phyloP scores from a whole-genome alignment of 1,284 basidiomycete species.

The Leccinum angustisporum region DNA sequence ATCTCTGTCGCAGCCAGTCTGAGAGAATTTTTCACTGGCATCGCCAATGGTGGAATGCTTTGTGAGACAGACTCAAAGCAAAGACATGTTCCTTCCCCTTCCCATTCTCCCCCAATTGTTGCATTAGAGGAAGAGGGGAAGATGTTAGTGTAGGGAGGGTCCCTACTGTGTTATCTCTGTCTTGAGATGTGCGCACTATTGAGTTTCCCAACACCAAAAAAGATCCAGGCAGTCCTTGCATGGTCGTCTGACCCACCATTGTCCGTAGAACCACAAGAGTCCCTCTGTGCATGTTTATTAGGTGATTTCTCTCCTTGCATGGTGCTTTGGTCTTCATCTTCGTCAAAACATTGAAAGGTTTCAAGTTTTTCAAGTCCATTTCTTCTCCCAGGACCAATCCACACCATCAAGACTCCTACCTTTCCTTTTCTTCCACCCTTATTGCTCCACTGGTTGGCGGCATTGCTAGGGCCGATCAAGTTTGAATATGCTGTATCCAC shows the following conservation, averaged over 20 bases:
- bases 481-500: slow-evolving; percentile 58
- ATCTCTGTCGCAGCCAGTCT: slow-evolving; percentile 5
- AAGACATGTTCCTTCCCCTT: slow-evolving; percentile 10
- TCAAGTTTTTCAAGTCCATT: slow-evolving; percentile 21
- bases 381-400: slow-evolving; percentile 38
- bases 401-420: slow-evolving; percentile 44
- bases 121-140: slow-evolving; percentile 20
- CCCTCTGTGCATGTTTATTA: slow-evolving; percentile 17
- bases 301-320: background rate
- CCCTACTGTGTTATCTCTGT: background rate
- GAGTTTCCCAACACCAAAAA: slow-evolving; percentile 42
- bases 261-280: slow-evolving; percentile 46
- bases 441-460: slow-evolving; percentile 55
- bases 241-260: slow-evolving; percentile 46
- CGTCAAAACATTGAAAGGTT: slow-evolving; percentile 14
- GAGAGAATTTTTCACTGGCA: background rate
- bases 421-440: slow-evolving; percentile 44
- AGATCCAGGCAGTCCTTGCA: slow-evolving; percentile 47
- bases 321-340: background rate
- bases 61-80: slow-evolving; percentile 2
- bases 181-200: slow-evolving; percentile 5
- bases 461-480: slow-evolving; percentile 50
- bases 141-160: slow-evolving; percentile 29
- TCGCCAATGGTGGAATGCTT: background rate
- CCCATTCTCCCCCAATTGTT: background rate